Conservation (phyloP, 2,329 filamentous ascomycete species). For the Colletotrichum ledebouriae region DNA sequence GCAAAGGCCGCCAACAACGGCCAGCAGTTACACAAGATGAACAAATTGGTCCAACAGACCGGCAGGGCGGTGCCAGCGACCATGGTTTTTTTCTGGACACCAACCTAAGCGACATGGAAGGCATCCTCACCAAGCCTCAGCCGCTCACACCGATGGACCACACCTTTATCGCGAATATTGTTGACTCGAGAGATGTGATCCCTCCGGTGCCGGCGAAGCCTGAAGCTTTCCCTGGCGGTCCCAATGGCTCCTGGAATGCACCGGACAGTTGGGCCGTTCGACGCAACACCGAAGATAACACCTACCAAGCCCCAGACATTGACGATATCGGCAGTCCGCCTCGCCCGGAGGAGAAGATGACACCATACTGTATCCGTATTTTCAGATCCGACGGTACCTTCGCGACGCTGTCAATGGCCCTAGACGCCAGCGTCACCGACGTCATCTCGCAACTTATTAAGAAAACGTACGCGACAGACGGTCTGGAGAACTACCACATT, state of each 20-base stretch:
- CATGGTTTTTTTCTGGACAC: slow-evolving; percentile 85
- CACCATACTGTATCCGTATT: slow-evolving; percentile 91
- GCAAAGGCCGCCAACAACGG: slow-evolving; percentile 61
- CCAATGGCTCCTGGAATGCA: slow-evolving; percentile 84
- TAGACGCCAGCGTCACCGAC: slow-evolving; percentile 88
- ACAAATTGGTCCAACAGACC: slow-evolving; percentile 71
- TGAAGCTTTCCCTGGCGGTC: slow-evolving; percentile 46
- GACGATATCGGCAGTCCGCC: slow-evolving; percentile 78
- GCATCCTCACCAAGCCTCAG: slow-evolving; percentile 81
- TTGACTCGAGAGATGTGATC: slow-evolving; percentile 59
- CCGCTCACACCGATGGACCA: slow-evolving; percentile 79
- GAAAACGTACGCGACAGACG: slow-evolving; percentile 93
- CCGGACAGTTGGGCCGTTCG: slow-evolving; percentile 98
- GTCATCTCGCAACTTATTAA: slow-evolving; percentile 92
- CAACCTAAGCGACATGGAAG: slow-evolving; percentile 90
- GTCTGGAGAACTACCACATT: slow-evolving; percentile 94
- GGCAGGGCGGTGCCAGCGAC: slow-evolving; percentile 56
- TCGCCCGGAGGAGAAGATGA: slow-evolving; percentile 79
- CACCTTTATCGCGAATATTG: slow-evolving; percentile 58
- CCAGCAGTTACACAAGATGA: slow-evolving; percentile 68
- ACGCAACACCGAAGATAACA: slow-evolving; percentile 75
- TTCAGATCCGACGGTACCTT: slow-evolving; percentile 96
- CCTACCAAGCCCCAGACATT: slow-evolving; percentile 68
- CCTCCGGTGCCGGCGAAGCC: slow-evolving; percentile 39
- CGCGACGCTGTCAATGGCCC: slow-evolving; percentile 85